These are phyloP conservation scores for Corchorus capsularis DNA, from an alignment of 345 rosid species.

Conservation along the genomic window DNA sequence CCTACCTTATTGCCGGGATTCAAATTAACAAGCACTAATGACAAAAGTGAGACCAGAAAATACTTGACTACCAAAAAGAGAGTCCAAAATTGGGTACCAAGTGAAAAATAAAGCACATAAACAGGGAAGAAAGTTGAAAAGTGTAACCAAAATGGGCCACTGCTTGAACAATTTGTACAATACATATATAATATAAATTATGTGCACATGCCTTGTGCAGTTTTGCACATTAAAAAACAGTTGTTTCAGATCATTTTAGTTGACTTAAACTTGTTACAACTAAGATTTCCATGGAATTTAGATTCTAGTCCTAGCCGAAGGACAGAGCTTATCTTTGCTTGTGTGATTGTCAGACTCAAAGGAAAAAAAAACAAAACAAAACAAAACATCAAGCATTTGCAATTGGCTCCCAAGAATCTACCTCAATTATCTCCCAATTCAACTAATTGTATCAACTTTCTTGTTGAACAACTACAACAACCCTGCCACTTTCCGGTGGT, in stretches of 20 bases:
- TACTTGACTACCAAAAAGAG: neutral
- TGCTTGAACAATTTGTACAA: neutral
- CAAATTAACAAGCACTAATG: too few relatives aligned
- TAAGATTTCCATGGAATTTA: neutral
- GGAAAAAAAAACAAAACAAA: neutral
- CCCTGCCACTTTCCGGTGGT: neutral
- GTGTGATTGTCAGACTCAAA: neutral
- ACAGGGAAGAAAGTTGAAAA: neutral
- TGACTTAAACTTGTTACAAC: neutral
- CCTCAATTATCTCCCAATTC: neutral
- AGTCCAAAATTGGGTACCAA: neutral
- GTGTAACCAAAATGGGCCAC: neutral
- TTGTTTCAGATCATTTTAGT: neutral
- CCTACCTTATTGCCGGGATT: neutral
- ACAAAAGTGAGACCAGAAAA: neutral
- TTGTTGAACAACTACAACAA: constrained; percentile 9
- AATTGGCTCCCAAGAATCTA: neutral
- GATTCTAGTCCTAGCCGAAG: neutral
- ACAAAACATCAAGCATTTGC: neutral
- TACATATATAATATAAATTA: too few relatives aligned
- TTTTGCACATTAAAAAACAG: neutral
- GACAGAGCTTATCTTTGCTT: neutral
- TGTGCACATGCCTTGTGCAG: constrained; percentile 1
- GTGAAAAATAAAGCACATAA: neutral
- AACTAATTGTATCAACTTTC: neutral